phyloP scores from a whole-genome alignment of 2,329 filamentous ascomycete genomes.

The Dactylellina drechsleri region DNA sequence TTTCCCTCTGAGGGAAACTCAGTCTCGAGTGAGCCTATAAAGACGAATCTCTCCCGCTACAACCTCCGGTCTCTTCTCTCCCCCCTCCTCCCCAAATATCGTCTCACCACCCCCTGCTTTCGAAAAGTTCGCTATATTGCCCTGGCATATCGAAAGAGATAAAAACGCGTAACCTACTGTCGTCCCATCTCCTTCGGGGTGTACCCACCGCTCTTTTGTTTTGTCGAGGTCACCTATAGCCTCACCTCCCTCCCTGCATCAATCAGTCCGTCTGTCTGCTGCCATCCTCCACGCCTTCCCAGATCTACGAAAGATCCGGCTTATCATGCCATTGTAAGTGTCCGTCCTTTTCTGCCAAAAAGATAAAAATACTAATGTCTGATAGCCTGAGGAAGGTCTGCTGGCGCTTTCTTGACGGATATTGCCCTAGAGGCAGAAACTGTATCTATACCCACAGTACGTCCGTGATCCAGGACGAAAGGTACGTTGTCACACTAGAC shows the following conservation, averaged over 20 bases:
- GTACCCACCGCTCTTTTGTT: too few relatives aligned
- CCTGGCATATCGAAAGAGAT: too few relatives aligned
- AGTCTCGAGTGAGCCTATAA: too few relatives aligned
- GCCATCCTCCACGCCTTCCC: too few relatives aligned
- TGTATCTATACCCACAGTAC: conserved; percentile 38
- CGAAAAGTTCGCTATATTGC: too few relatives aligned
- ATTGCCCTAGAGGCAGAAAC: conserved; percentile 29
- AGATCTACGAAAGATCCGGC: neutral
- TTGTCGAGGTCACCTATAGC: too few relatives aligned
- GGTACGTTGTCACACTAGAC: neutral
- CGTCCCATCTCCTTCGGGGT: too few relatives aligned
- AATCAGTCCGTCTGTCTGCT: too few relatives aligned
- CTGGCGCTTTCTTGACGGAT: conserved; percentile 33
- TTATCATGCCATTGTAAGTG: neutral
- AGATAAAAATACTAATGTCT: neutral
- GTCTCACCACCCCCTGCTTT: neutral
- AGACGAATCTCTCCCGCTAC: too few relatives aligned
- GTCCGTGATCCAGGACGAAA: neutral
- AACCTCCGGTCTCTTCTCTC: neutral
- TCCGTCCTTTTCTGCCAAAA: too few relatives aligned
- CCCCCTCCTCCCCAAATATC: neutral
- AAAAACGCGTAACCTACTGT: too few relatives aligned
- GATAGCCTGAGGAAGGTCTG: conserved; percentile 7
- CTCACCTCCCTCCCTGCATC: too few relatives aligned
- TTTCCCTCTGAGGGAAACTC: neutral